Conservation (phyloP, 129 eudicot species). For the Heracleum sosnowskyi region DNA sequence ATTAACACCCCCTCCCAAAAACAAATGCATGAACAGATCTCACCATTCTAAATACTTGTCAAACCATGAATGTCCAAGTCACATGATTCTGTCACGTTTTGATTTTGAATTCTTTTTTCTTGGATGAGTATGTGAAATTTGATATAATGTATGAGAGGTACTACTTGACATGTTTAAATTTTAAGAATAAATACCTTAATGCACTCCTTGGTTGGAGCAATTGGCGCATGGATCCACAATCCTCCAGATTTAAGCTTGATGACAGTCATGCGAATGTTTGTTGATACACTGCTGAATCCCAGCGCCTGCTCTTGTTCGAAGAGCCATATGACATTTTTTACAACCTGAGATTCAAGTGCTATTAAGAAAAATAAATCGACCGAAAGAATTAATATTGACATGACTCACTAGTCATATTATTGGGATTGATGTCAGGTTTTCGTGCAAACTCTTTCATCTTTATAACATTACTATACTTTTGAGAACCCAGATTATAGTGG, state of each 20-base stretch:
- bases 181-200: constrained; percentile 44
- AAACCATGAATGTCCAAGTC: not conserved
- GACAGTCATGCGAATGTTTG: constrained; percentile 93
- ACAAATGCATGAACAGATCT: not conserved
- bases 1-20: no score
- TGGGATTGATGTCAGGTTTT: not conserved
- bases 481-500: no score
- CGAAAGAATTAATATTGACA: not conserved
- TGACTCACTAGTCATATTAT: not conserved
- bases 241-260: constrained; percentile 97
- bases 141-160: not conserved
- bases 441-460: not conserved
- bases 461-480: not conserved
- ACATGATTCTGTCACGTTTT: not conserved
- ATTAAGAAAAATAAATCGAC: not conserved
- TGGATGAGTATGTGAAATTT: not conserved
- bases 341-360: constrained; percentile 46
- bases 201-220: constrained; percentile 95
- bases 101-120: not conserved
- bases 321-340: constrained; percentile 82
- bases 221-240: constrained; percentile 98
- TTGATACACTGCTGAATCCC: constrained; percentile 98
- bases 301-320: constrained; percentile 99
- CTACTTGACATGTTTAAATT: not conserved
- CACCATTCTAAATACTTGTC: not conserved